These are phyloP conservation scores for Amanita exitialis DNA, from an alignment of 768 basidiomycete species.

Conservation along the genomic window DNA sequence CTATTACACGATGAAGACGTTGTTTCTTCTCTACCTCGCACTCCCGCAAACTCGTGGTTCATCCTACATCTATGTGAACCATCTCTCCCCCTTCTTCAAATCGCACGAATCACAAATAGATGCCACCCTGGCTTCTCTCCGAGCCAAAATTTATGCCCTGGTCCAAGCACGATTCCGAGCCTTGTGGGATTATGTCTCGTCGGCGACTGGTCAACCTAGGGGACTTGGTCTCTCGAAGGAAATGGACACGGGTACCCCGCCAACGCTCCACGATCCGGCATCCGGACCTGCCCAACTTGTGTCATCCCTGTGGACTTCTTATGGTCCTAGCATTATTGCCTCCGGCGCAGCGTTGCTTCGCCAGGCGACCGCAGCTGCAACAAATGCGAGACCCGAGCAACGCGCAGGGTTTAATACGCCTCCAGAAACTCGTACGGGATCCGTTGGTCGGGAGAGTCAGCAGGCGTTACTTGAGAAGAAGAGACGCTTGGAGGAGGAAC, in stretches of 20 bases:
- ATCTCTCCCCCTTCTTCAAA: slow-evolving; percentile 78
- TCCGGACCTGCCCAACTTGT: slow-evolving; percentile 59
- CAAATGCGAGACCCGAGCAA: slow-evolving; percentile 17
- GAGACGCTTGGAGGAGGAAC: slow-evolving; percentile 46
- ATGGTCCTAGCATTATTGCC: slow-evolving; percentile 64
- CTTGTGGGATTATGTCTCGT: slow-evolving; percentile 56
- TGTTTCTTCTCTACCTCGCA: slow-evolving; percentile 83
- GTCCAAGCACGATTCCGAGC: slow-evolving; percentile 53
- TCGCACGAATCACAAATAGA: slow-evolving; percentile 84
- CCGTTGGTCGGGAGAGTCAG: slow-evolving; percentile 8
- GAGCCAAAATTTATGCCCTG: slow-evolving; percentile 48
- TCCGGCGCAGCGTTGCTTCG: slow-evolving; percentile 54
- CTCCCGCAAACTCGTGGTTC: slow-evolving; percentile 87
- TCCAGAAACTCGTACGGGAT: slow-evolving; percentile 1
- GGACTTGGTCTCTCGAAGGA: slow-evolving; percentile 13
- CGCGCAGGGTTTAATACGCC: slow-evolving; percentile 17
- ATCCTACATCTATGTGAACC: slow-evolving; percentile 69
- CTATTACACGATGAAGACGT: slow-evolving; percentile 72
- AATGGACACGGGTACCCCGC: slow-evolving; percentile 25
- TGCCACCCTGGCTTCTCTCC: slow-evolving; percentile 57
- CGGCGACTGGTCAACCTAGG: slow-evolving; percentile 34
- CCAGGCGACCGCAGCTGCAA: slow-evolving; percentile 33
- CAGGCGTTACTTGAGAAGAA: slow-evolving; percentile 28
- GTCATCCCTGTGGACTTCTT: slow-evolving; percentile 65
- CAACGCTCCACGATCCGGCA: slow-evolving; percentile 39